These are phyloP conservation scores for Leucocoprinus birnbaumii DNA, from an alignment of 768 basidiomycete species.

Conservation along the genomic window DNA sequence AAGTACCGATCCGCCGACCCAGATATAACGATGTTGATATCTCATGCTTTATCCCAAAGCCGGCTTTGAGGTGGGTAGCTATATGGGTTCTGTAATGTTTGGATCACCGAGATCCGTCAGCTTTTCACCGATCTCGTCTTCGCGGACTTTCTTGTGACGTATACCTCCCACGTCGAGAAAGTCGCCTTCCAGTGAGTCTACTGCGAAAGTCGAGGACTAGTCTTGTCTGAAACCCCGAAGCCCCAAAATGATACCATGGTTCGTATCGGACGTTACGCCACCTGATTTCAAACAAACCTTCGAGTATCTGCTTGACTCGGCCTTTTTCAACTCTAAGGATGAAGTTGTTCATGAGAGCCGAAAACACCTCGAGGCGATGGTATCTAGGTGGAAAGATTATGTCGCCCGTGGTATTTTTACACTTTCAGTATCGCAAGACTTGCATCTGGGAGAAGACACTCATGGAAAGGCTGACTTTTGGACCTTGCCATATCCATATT, in stretches of 20 bases:
- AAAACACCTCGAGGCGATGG: constrained; percentile 55
- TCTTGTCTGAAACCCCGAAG: constrained; percentile 33
- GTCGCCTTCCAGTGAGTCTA: constrained; percentile 88
- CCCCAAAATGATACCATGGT: constrained; percentile 96
- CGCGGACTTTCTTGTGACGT: constrained; percentile 89
- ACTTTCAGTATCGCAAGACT: constrained; percentile 64
- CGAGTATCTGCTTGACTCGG: constrained; percentile 50
- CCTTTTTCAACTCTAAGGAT: constrained; percentile 51
- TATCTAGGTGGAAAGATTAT: constrained; percentile 69
- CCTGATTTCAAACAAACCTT: constrained; percentile 72
- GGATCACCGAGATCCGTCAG: constrained; percentile 31
- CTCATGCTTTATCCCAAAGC: constrained; percentile 38
- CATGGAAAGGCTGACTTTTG: constrained; percentile 50
- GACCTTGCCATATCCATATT: constrained; percentile 75
- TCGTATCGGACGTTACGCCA: constrained; percentile 93
- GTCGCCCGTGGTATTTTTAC: constrained; percentile 68
- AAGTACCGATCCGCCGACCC: constrained; percentile 12
- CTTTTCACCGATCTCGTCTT: constrained; percentile 92
- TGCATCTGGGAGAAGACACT: constrained; percentile 45
- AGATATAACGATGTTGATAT: background rate
- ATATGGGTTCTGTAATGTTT: background rate
- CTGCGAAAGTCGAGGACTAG: background rate
- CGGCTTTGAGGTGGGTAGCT: constrained; percentile 75
- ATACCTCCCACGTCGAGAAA: constrained; percentile 76
- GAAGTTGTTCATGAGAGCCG: constrained; percentile 15